A percentile compares a stretch with the other conserved stretches of the same genome.
Evolutionary conservation across 352 stramenopile genomes (phyloP).

Genomic region (Pythium apleroticum): DNA sequence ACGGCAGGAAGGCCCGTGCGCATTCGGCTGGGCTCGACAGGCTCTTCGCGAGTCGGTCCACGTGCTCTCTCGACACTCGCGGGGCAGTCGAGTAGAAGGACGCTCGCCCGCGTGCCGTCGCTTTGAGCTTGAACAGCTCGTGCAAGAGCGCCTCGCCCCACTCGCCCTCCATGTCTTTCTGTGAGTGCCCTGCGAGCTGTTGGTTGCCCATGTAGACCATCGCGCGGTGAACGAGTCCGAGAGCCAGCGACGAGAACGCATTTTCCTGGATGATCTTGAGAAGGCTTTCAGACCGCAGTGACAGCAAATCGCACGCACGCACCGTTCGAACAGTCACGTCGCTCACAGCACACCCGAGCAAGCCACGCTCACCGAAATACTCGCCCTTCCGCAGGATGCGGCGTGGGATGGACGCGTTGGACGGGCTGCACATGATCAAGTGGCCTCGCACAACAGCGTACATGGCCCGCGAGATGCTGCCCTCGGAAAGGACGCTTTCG

Average conservation of each 20-base stretch:
- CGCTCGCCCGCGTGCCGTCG: neutral
- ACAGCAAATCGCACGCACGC: constrained; percentile 26
- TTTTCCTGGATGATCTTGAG: constrained; percentile 19
- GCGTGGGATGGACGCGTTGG: constrained; percentile 3
- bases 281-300: constrained; percentile 23
- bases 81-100: neutral
- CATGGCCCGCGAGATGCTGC: constrained; percentile 29
- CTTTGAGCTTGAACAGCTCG: constrained; percentile 5
- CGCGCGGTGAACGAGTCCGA: constrained; percentile 14
- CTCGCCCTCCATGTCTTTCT: constrained; percentile 23
- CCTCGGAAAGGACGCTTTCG: constrained; percentile 30
- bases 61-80: constrained; percentile 7
- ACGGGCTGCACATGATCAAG: constrained; percentile 14
- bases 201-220: neutral
- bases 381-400: constrained; percentile 22
- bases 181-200: constrained; percentile 1
- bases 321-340: constrained; percentile 18
- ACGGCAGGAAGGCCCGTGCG: constrained; percentile 17
- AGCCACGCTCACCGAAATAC: constrained; percentile 29
- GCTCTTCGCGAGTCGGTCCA: constrained; percentile 14
- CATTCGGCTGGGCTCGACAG: constrained; percentile 11
- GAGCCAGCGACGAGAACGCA: constrained; percentile 13
- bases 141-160: constrained; percentile 21
- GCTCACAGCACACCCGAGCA: constrained; percentile 24
- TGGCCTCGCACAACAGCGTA: constrained; percentile 32